A percentile compares a stretch with the other conserved stretches of the same genome.
phyloP scores from a whole-genome alignment of 1,284 basidiomycete species.

The Boletus mariae region DNA sequence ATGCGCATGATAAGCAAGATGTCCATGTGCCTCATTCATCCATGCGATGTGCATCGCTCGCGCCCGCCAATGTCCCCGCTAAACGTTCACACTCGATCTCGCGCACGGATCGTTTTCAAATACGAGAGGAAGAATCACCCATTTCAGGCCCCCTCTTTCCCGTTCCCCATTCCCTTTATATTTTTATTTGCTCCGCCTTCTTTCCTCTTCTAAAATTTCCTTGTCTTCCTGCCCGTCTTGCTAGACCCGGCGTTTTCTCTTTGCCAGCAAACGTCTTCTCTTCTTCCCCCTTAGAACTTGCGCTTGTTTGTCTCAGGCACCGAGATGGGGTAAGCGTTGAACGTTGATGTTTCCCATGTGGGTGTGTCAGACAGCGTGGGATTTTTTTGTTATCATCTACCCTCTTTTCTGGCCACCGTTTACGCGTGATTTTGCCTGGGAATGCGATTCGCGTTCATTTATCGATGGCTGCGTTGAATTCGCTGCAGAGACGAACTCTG shows the following conservation, averaged over 20 bases:
- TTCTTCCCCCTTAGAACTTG: slow-evolving; percentile 3
- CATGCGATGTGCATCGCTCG: slow-evolving; percentile 2
- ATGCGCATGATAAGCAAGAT: slow-evolving; percentile 5
- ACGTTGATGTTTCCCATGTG: slow-evolving; percentile 12
- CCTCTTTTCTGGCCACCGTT: not conserved
- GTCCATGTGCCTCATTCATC: not conserved
- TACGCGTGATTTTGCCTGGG: not conserved
- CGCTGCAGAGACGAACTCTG: not conserved
- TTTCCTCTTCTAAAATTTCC: slow-evolving; percentile 3
- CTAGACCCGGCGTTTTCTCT: not conserved
- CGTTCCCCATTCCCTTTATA: not conserved
- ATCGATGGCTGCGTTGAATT: not conserved
- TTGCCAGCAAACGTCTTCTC: not conserved
- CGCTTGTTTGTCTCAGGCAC: slow-evolving; percentile 21
- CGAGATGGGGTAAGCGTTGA: slow-evolving; percentile 7
- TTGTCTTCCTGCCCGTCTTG: not conserved
- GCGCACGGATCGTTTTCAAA: not conserved
- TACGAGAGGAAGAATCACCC: not conserved
- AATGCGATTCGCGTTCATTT: not conserved
- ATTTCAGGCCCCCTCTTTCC: not conserved
- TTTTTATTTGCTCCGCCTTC: not conserved
- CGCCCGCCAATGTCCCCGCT: not conserved
- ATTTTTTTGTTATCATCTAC: not conserved
- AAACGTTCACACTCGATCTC: not conserved
- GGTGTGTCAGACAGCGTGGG: not conserved